Evolutionary conservation across 108 stramenopile genomes (phyloP).

Genomic region (Discostella pseudostelligera): DNA sequence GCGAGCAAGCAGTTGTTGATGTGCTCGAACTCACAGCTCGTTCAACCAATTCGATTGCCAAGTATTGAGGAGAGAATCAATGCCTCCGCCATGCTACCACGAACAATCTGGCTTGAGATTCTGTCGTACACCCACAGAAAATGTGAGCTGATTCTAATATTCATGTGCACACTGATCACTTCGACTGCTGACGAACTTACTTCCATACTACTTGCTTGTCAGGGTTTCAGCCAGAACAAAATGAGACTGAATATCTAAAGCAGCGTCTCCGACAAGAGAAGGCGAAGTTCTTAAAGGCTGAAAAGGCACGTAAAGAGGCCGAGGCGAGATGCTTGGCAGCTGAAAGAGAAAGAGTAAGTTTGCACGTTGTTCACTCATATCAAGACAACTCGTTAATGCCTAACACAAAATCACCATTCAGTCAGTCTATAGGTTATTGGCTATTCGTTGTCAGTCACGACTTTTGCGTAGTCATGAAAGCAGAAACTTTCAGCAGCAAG

Average conservation of each 20-base stretch:
- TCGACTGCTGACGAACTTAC: no score
- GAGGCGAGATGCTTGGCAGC: conserved; percentile 51
- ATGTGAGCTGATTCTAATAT: conserved; percentile 50
- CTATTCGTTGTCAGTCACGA: conserved; percentile 66
- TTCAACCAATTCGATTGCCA: conserved; percentile 51
- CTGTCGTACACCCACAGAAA: conserved; percentile 77
- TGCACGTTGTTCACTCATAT: background rate
- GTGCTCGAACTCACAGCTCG: conserved; percentile 60
- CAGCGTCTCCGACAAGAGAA: conserved; percentile 68
- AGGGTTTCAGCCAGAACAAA: conserved; percentile 78
- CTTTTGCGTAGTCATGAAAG: conserved; percentile 36
- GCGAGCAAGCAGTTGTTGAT: conserved; percentile 63
- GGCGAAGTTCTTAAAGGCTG: conserved; percentile 50
- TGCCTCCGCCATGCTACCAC: conserved; percentile 69
- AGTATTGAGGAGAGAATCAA: conserved; percentile 45
- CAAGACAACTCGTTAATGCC: background rate
- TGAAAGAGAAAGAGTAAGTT: conserved; percentile 49
- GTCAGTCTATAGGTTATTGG: conserved; percentile 64
- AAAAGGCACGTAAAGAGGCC: conserved; percentile 58
- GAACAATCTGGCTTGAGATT: conserved; percentile 77
- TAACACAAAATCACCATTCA: conserved; percentile 15
- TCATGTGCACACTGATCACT: background rate
- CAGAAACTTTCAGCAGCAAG: conserved; percentile 20
- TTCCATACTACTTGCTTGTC: no score
- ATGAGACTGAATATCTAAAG: conserved; percentile 61